phyloP scores from a whole-genome alignment of 1,284 basidiomycete species.

The Ganoderma resinaceum region DNA sequence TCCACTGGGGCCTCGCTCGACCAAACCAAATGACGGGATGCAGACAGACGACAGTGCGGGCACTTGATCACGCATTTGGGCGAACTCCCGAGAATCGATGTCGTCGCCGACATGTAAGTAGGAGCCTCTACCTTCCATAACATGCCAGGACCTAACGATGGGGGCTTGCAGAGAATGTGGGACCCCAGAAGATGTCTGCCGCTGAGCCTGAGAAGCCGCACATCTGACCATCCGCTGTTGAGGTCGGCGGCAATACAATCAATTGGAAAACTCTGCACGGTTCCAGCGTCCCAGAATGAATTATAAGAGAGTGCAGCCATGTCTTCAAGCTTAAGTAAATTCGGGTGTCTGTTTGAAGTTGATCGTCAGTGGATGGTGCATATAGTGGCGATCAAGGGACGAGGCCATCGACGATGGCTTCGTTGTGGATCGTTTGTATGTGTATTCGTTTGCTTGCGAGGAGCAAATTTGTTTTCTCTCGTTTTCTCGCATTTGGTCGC shows the following conservation, averaged over 20 bases:
- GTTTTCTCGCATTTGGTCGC: constrained; percentile 75
- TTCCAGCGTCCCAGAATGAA: not conserved
- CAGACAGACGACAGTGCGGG: too few relatives aligned
- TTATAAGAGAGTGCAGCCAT: not conserved
- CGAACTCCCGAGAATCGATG: not conserved
- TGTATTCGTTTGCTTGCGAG: constrained; percentile 61
- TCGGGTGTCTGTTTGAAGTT: not conserved
- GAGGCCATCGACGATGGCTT: constrained; percentile 24
- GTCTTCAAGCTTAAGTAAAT: not conserved
- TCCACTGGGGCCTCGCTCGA: not conserved
- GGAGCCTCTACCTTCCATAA: not conserved
- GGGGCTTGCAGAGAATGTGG: not conserved
- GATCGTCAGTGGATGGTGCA: not conserved
- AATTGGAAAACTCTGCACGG: not conserved
- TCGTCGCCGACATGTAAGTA: not conserved
- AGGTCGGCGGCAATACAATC: constrained; percentile 6
- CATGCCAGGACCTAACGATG: not conserved
- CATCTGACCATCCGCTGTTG: constrained; percentile 3
- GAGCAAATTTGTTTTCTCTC: constrained; percentile 70
- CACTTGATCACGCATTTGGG: too few relatives aligned
- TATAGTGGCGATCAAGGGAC: not conserved
- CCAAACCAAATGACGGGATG: not conserved
- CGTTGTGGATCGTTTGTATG: constrained; percentile 57
- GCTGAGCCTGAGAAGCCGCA: constrained; percentile 1
- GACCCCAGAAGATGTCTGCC: not conserved